Evolutionary conservation across 1,284 basidiomycete genomes (phyloP), one percentile per base, ranked within the genome.

Genomic region (Puccinia coronata): DNA sequence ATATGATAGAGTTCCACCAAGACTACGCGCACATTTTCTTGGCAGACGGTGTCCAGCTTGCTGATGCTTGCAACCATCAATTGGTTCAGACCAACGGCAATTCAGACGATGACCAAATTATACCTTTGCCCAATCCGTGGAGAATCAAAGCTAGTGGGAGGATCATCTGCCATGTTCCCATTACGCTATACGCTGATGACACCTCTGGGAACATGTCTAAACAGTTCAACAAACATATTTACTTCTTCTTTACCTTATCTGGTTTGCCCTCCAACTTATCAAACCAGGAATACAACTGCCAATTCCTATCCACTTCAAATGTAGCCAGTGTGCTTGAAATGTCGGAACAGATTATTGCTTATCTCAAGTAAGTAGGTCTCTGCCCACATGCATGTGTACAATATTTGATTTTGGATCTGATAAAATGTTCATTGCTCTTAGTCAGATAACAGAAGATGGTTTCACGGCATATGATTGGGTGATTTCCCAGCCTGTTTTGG

Each of bases 271-370:
- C 72, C 1, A 57, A 75, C 8, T 18, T 36, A 31, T 41, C 72
- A 43, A 75, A 75, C 41, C 72, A 75, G 36, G 53, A 75, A 61
- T 75, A 41, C 43, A 59, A 75, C 61, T 75, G 51, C n/a, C 49
- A 74, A 20, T 74, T 55, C 20, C 2, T 53, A n/a, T 34, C 28
- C 2, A 57, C 71, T 53, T 74, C 72, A 23, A 75, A 75, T 23
- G 23, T 25, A 9, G 16, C 53, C 18, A n/a, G 51, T 5, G 53
- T 55, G 2, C 28, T 61, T 23, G 55, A 57, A 39, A 41, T 74
- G 1, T 28, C 31, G 14, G 34, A 88, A 47, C 85, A 84, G 0
- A 83, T 88, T 61, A 84, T 84, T 0, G 78, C 84, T 1, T 85
- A 86, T 57, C 70, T 87, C 1, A 80, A 84, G 86, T 86, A 23